Evolutionary conservation across 495 filamentous ascomycete species (phyloP).

Genomic region (Penicillium chermesinum): DNA sequence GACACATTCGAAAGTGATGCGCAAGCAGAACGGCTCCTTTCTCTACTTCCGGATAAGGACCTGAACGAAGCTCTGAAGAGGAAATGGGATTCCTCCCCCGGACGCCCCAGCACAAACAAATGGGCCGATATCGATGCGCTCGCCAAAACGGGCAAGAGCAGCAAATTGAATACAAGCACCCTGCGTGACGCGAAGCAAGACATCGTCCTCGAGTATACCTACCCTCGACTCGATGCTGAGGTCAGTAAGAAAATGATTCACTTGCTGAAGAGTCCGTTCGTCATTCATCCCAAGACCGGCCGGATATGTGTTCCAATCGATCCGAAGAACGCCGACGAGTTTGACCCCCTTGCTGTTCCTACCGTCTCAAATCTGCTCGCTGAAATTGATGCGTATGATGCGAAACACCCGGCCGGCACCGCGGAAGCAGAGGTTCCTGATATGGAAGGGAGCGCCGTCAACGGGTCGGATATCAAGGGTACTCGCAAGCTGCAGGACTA

Average conservation of each 20-base stretch:
- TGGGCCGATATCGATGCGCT: constrained; percentile 91
- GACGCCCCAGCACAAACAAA: constrained; percentile 67
- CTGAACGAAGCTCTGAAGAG: constrained; percentile 71
- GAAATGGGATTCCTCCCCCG: constrained; percentile 85
- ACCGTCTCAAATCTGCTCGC: constrained; percentile 72
- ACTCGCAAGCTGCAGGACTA: constrained; percentile 67
- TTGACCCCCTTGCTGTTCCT: constrained; percentile 82
- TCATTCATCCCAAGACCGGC: constrained; percentile 91
- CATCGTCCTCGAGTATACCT: constrained; percentile 93
- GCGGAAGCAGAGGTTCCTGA: constrained; percentile 30
- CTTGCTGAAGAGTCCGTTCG: constrained; percentile 92
- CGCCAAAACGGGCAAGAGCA: constrained; percentile 66
- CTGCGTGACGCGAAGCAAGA: constrained; percentile 90
- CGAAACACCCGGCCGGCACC: constrained; percentile 27
- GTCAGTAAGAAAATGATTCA: constrained; percentile 97
- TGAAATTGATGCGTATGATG: constrained; percentile 77
- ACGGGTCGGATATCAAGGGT: constrained; percentile 33
- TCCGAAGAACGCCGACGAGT: constrained; percentile 58
- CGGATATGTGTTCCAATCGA: constrained; percentile 95
- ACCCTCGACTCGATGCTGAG: constrained; percentile 93
- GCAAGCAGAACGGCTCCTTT: constrained; percentile 67
- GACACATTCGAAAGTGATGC: constrained; percentile 72
- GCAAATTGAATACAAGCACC: constrained; percentile 55
- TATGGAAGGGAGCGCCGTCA: constrained; percentile 33
- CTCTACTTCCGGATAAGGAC: constrained; percentile 68